Conservation (phyloP, 495 filamentous ascomycete species). For the Penicillium atrosanguineum region DNA sequence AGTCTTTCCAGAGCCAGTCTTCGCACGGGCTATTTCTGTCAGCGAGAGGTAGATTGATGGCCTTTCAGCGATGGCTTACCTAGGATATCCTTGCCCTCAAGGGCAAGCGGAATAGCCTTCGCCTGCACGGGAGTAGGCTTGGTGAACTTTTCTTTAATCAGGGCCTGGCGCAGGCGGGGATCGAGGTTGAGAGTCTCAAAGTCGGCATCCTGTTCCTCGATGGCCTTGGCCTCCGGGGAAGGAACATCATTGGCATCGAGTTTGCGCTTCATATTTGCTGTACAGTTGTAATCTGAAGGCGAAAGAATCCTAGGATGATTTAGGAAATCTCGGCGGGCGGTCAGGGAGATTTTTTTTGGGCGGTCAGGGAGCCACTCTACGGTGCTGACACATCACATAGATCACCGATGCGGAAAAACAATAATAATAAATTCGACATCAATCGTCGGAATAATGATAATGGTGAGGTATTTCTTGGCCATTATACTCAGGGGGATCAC, state of each 20-base stretch:
- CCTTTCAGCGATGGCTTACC: slow-evolving; percentile 38
- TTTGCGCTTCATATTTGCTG: slow-evolving; percentile 59
- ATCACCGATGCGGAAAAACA: slow-evolving; percentile 7
- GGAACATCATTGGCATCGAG: slow-evolving; percentile 59
- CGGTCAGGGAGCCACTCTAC: slow-evolving; percentile 16
- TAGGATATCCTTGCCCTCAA: slow-evolving; percentile 89
- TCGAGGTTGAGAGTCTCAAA: slow-evolving; percentile 69
- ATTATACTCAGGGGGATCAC: not conserved
- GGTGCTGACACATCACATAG: slow-evolving; percentile 6
- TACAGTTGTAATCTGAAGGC: slow-evolving; percentile 11
- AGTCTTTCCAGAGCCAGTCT: slow-evolving; percentile 94
- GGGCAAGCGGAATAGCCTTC: slow-evolving; percentile 81
- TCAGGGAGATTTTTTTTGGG: slow-evolving; percentile 29
- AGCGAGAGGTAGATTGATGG: slow-evolving; percentile 9
- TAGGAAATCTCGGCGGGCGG: slow-evolving; percentile 45
- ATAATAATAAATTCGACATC: not conserved
- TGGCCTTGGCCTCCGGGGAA: slow-evolving; percentile 32
- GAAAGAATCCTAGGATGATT: slow-evolving; percentile 21
- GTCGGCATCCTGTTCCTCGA: slow-evolving; percentile 27
- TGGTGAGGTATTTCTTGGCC: not conserved
- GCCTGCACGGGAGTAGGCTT: slow-evolving; percentile 83
- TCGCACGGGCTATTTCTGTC: slow-evolving; percentile 64
- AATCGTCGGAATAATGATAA: not conserved
- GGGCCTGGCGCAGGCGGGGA: slow-evolving; percentile 77
- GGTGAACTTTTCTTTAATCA: slow-evolving; percentile 78